Evolutionary conservation across 75 land plant genomes (phyloP).

Genomic region (Chamaecyparis obtusa): DNA sequence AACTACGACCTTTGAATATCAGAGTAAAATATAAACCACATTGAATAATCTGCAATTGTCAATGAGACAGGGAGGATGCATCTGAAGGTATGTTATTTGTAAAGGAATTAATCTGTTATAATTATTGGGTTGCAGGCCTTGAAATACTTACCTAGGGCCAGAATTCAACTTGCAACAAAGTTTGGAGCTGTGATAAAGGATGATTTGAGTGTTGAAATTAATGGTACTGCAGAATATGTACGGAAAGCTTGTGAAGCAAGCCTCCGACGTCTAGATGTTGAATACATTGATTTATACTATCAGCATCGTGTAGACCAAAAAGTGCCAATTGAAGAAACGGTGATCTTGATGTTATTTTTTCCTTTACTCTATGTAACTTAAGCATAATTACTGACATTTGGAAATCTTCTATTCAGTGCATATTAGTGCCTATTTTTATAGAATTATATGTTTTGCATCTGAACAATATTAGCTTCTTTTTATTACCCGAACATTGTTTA

Average conservation of each 20-base stretch:
- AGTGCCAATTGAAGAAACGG: slow-evolving; percentile 49
- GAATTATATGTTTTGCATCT: not conserved
- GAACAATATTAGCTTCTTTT: not conserved
- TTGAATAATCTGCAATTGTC: too few species aligned
- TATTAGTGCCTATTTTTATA: not conserved
- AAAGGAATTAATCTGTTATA: too few species aligned
- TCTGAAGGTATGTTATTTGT: too few species aligned
- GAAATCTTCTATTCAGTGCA: not conserved
- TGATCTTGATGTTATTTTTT: not conserved
- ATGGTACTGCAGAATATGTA: slow-evolving; percentile 53
- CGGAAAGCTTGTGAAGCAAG: slow-evolving; percentile 58
- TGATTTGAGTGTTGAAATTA: slow-evolving; percentile 1
- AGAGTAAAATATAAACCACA: too few species aligned
- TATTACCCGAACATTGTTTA: not conserved
- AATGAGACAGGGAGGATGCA: too few species aligned
- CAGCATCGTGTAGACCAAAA: slow-evolving; percentile 47
- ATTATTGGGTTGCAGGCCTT: slow-evolving; percentile 22
- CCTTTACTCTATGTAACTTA: not conserved
- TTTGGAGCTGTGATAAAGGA: slow-evolving; percentile 30
- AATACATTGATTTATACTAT: slow-evolving; percentile 67
- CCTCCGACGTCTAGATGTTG: slow-evolving; percentile 59
- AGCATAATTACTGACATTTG: not conserved
- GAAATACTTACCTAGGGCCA: slow-evolving; percentile 48
- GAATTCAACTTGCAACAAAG: slow-evolving; percentile 56
- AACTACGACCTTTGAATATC: too few species aligned